Evolutionary conservation across 2,329 filamentous ascomycete genomes (phyloP).

Genomic region (Rhynchosporium secalis): DNA sequence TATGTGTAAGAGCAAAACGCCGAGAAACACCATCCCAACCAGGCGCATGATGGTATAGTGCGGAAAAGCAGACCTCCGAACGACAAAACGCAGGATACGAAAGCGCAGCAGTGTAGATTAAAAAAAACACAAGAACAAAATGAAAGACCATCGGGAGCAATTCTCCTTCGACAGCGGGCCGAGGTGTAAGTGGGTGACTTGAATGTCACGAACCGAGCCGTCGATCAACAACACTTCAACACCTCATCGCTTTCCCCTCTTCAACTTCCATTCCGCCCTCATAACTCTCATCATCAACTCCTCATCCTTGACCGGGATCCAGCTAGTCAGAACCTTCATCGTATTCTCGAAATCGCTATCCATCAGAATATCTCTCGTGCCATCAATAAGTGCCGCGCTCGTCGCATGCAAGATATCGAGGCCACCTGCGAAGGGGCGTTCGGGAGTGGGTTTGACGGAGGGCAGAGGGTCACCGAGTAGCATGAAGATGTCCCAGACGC

Average conservation of each 20-base stretch:
- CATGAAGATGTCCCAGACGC: slow-evolving; percentile 98
- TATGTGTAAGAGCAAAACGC: not conserved
- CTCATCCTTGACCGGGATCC: slow-evolving; percentile 91
- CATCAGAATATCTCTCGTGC: slow-evolving; percentile 81
- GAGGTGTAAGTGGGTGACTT: not conserved
- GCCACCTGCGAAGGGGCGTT: slow-evolving; percentile 57
- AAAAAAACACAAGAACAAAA: not conserved
- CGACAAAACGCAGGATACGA: not conserved
- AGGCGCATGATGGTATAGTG: slow-evolving; percentile 21
- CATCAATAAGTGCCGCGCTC: slow-evolving; percentile 85
- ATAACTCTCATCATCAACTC: slow-evolving; percentile 90
- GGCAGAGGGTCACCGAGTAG: slow-evolving; percentile 77
- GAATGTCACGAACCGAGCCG: not conserved
- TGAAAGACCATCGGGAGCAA: not conserved
- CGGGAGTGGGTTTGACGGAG: slow-evolving; percentile 31
- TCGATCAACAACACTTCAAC: not conserved
- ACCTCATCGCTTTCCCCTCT: slow-evolving; percentile 47
- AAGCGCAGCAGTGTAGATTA: not conserved
- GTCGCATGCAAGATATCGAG: slow-evolving; percentile 89
- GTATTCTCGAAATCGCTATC: slow-evolving; percentile 96
- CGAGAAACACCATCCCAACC: not conserved
- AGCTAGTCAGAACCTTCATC: slow-evolving; percentile 95
- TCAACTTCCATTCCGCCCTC: slow-evolving; percentile 78
- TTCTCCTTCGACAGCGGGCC: too few species aligned
- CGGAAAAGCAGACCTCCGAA: slow-evolving; percentile 14